These are phyloP conservation scores for Fusarium piperis DNA, from an alignment of 2,329 filamentous ascomycete species.

Conservation along the genomic window DNA sequence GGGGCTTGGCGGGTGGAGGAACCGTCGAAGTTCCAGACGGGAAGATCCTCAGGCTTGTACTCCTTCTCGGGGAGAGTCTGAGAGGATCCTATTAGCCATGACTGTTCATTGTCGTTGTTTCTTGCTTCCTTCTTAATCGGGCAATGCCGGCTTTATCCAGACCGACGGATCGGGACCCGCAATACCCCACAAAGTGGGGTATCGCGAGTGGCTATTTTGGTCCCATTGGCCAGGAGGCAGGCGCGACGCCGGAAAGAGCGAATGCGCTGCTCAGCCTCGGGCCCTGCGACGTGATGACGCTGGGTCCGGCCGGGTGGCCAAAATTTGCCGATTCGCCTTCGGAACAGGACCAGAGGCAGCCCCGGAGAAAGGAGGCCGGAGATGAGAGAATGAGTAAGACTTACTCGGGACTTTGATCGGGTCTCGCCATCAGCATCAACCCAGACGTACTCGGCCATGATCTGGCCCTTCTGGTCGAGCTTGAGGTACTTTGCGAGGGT, in stretches of 20 bases:
- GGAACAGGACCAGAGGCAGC: neutral
- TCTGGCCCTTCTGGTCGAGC: slow-evolving; percentile 86
- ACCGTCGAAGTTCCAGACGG: slow-evolving; percentile 71
- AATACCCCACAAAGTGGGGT: slow-evolving; percentile 1
- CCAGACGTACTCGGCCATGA: slow-evolving; percentile 98
- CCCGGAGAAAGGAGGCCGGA: neutral
- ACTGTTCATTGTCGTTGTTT: neutral
- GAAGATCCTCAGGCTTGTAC: slow-evolving; percentile 62
- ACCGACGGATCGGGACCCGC: slow-evolving; percentile 12
- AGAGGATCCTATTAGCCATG: too few species aligned
- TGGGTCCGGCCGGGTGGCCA: slow-evolving; percentile 5
- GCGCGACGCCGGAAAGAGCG: slow-evolving; percentile 19
- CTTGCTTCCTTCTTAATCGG: neutral
- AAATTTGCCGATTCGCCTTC: slow-evolving; percentile 8
- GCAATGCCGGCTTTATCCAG: slow-evolving; percentile 18
- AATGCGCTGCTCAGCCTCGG: slow-evolving; percentile 16
- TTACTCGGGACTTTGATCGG: slow-evolving; percentile 96
- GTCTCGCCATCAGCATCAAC: slow-evolving; percentile 84
- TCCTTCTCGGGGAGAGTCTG: slow-evolving; percentile 62
- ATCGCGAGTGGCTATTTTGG: slow-evolving; percentile 9
- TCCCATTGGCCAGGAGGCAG: slow-evolving; percentile 13
- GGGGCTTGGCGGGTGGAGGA: slow-evolving; percentile 93
- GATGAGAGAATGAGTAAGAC: slow-evolving; percentile 49
- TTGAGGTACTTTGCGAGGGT: slow-evolving; percentile 86
- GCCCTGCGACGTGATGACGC: slow-evolving; percentile 14